Evolutionary conservation across 1,284 basidiomycete genomes (phyloP).

Genomic region (Austropuccinia psidii): DNA sequence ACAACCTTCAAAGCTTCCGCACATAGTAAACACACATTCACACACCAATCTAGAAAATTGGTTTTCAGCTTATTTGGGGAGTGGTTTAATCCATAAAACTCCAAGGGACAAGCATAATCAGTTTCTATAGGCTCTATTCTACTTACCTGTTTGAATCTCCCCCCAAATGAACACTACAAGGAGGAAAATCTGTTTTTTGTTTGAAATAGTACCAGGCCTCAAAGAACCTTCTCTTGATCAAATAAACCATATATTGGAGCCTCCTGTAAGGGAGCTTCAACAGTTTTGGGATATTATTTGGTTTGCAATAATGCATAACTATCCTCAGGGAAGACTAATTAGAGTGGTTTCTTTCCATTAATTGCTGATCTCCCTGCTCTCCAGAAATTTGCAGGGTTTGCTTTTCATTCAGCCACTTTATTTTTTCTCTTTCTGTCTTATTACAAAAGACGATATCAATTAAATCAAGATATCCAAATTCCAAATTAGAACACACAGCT

Average conservation of each 20-base stretch:
- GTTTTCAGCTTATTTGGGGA: constrained; percentile 17
- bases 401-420: background rate
- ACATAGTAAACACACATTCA: too few species aligned
- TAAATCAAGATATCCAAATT: background rate
- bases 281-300: background rate
- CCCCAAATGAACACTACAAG: constrained; percentile 4
- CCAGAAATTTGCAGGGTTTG: constrained; percentile 10
- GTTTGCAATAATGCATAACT: background rate
- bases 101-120: background rate
- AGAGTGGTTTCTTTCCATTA: constrained; percentile 2
- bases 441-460: background rate
- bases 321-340: background rate
- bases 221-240: constrained; percentile 11
- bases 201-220: constrained; percentile 8
- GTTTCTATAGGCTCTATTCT: background rate
- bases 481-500: background rate
- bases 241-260: constrained; percentile 4
- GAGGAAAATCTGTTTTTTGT: constrained; percentile 18
- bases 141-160: constrained; percentile 24
- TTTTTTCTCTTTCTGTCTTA: constrained; percentile 20
- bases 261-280: constrained; percentile 6
- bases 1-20: too few species aligned
- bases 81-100: constrained; percentile 25
- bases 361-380: constrained; percentile 25
- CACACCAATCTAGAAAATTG: background rate